Conservation (phyloP, 306 rosid species). For the Quercus ilex region DNA sequence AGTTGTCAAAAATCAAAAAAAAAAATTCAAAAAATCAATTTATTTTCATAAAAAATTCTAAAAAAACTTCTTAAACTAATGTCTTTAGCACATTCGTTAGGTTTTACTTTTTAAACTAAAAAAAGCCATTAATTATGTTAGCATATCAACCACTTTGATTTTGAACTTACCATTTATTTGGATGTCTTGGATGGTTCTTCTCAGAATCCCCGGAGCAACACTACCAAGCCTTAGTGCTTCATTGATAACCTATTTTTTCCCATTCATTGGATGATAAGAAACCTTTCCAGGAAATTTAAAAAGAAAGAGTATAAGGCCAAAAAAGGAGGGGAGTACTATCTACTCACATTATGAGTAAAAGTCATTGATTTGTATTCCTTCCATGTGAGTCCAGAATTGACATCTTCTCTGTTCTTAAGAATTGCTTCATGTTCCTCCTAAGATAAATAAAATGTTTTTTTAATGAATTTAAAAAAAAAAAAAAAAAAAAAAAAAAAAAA, state of each 20-base stretch:
- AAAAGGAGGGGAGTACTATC: not conserved
- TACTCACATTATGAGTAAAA: not conserved
- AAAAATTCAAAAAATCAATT: too few relatives aligned
- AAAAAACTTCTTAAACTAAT: too few relatives aligned
- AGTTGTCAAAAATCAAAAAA: too few relatives aligned
- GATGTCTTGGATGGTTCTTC: not conserved
- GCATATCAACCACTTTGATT: not conserved
- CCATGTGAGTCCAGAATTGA: too few relatives aligned
- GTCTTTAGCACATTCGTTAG: too few relatives aligned
- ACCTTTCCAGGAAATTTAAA: not conserved
- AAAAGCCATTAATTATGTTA: too few relatives aligned
- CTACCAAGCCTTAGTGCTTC: not conserved
- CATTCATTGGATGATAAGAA: not conserved
- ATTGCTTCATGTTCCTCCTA: too few relatives aligned
- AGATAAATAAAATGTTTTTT: too few relatives aligned
- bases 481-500: not conserved
- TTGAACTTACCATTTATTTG: not conserved
- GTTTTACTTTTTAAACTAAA: too few relatives aligned
- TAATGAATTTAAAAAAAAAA: not conserved
- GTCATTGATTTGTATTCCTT: not conserved
- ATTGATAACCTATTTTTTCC: not conserved
- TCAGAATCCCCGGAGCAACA: conserved; percentile 1
- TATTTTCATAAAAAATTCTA: too few relatives aligned
- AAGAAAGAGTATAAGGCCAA: not conserved
- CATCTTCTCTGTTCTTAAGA: too few relatives aligned